Conservation (phyloP, 257 asterid genomes). For the Linderniella brevidens region DNA sequence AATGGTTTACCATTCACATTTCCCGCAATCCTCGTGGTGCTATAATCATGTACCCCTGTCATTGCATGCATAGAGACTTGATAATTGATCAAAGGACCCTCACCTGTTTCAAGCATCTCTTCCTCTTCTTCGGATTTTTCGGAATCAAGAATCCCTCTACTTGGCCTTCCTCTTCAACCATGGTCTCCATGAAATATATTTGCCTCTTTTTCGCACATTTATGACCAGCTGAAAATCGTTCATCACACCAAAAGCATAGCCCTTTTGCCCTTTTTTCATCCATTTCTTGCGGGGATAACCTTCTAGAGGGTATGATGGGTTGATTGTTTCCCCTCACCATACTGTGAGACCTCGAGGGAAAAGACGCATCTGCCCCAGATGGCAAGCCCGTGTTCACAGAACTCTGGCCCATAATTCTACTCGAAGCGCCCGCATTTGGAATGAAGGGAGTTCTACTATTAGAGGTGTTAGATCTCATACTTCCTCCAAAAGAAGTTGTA, state of each 20-base stretch:
- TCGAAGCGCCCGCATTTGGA: too few relatives aligned
- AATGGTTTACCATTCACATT: background rate
- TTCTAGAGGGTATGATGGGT: background rate
- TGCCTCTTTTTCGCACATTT: background rate
- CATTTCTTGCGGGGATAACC: background rate
- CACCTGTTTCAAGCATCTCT: background rate
- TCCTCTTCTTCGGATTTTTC: background rate
- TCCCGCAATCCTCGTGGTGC: background rate
- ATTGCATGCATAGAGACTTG: background rate
- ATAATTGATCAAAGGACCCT: background rate
- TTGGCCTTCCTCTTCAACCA: too few relatives aligned
- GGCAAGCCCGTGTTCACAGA: too few relatives aligned
- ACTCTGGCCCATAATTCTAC: too few relatives aligned
- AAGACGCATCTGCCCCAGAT: too few relatives aligned
- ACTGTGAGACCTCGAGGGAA: too few relatives aligned
- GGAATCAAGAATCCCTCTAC: background rate
- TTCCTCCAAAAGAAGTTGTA: too few relatives aligned
- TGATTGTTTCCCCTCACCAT: too few relatives aligned
- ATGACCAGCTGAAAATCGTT: background rate
- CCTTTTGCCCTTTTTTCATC: slow-evolving; percentile 4
- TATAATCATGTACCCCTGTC: background rate
- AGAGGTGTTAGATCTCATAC: background rate
- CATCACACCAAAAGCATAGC: slow-evolving; percentile 1
- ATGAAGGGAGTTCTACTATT: background rate
- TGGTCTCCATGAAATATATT: background rate